Conservation (phyloP, 345 rosid genomes). For the Eucalyptus rudis region DNA sequence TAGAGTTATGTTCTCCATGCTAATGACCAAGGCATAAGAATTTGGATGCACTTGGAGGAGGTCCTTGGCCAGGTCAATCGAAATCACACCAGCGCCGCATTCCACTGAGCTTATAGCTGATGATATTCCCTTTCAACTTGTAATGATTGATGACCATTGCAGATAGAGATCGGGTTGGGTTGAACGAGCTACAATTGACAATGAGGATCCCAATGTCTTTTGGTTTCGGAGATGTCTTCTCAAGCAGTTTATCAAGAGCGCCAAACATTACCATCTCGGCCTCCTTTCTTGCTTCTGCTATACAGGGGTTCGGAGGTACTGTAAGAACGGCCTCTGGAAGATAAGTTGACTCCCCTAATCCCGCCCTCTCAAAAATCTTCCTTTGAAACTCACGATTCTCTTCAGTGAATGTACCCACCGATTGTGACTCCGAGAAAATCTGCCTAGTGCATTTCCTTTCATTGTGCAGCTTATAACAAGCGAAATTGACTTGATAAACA, state of each 20-base stretch:
- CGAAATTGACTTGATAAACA: constrained; percentile 28
- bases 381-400: constrained; percentile 29
- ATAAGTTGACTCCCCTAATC: constrained; percentile 41
- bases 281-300: constrained; percentile 35
- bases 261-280: constrained; percentile 42
- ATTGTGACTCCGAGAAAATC: constrained; percentile 17
- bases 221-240: constrained; percentile 23
- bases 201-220: constrained; percentile 35
- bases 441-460: constrained; percentile 19
- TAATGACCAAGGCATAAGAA: constrained; percentile 34
- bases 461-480: constrained; percentile 28
- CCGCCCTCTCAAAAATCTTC: constrained; percentile 38
- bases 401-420: constrained; percentile 18
- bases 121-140: constrained; percentile 31
- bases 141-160: constrained; percentile 39
- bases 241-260: constrained; percentile 32
- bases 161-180: constrained; percentile 42
- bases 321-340: constrained; percentile 23
- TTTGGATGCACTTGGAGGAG: constrained; percentile 40
- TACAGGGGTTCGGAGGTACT: constrained; percentile 32
- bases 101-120: constrained; percentile 41
- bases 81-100: constrained; percentile 56
- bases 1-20: constrained; percentile 42
- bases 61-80: constrained; percentile 37
- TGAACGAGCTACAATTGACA: constrained; percentile 40